Evolutionary conservation across 441 rosid genomes (phyloP), one percentile per base, ranked within the genome.

Genomic region (Sinapis alba): DNA sequence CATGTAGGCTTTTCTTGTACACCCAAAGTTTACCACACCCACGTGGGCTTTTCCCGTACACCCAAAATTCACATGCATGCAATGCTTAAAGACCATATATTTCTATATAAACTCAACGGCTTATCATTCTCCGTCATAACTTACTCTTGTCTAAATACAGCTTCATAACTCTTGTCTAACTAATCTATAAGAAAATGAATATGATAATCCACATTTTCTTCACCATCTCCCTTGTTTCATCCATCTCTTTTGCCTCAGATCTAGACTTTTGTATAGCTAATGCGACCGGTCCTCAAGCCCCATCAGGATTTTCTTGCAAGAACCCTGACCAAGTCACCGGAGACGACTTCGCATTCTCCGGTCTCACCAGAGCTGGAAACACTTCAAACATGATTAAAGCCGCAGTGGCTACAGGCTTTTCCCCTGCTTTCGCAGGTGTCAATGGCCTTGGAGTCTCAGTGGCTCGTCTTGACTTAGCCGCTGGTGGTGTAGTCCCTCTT

Each of bases 241-340:
- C 89, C 53, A 24, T 85, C 59, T 82, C 92, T 72, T 24, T 78
- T 61, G 94, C 97, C 16, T 71, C 86, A 0, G 86, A 84, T 61
- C 84, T 78, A 32, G 97, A 93, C 79, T 88, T 89, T 77, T 91
- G 98, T 16, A 94, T 93, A 3, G 96, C 81, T 15, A 87, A 89
- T 81, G 73, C 81, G 2, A 50, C 70, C 6, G 82, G 62, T 15
- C 85, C 92, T 2, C 86, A 85, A 23, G 72, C 83, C 56, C 98
- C 94, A 10, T 59, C 88, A 21, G 98, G 97, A n/a, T 91, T 73
- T 80, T 57, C 90, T 36, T 93, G 97, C 90, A 89, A 83, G 89
- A 77, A 71, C 69, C 53, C 83, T 18, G 80, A 77, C 16, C 64
- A 57, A 18, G 87, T 91, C 70, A 83, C 85, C 0, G 86, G 60